phyloP scores from a whole-genome alignment of 2,329 filamentous ascomycete genomes.

The Sarocladiaceae sp. region DNA sequence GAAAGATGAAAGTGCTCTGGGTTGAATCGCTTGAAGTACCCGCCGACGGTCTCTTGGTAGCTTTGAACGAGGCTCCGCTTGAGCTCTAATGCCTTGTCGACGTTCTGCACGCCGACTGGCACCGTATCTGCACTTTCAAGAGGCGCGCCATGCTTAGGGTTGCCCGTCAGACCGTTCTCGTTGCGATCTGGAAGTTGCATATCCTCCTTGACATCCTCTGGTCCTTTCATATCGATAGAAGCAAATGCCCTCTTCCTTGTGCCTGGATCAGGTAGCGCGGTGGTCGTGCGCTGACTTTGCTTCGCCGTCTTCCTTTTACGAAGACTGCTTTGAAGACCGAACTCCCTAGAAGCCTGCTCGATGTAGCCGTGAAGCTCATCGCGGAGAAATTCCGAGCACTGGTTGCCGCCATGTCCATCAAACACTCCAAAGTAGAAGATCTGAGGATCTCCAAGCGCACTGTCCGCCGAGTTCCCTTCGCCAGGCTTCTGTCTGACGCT shows the following conservation, averaged over 20 bases:
- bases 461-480: conserved; percentile 67
- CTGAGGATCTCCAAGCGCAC: conserved; percentile 82
- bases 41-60: conserved; percentile 83
- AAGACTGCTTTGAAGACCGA: conserved; percentile 75
- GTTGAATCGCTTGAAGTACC: conserved; percentile 89
- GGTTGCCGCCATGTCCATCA: conserved; percentile 87
- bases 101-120: conserved; percentile 49
- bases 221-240: conserved; percentile 44
- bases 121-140: conserved; percentile 37
- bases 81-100: conserved; percentile 60
- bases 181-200: conserved; percentile 28
- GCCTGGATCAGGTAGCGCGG: conserved; percentile 13
- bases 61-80: conserved; percentile 67
- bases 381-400: conserved; percentile 82
- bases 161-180: conserved; percentile 26
- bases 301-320: conserved; percentile 36
- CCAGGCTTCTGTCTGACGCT: conserved; percentile 48
- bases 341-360: conserved; percentile 71
- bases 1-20: conserved; percentile 66
- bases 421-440: conserved; percentile 98
- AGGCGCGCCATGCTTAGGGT: conserved; percentile 31
- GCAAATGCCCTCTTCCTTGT: conserved; percentile 23
- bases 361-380: conserved; percentile 86
- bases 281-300: conserved; percentile 20
- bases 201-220: conserved; percentile 38